These are phyloP conservation scores for Eucommia ulmoides DNA, from an alignment of 257 asterid species.

Conservation along the genomic window DNA sequence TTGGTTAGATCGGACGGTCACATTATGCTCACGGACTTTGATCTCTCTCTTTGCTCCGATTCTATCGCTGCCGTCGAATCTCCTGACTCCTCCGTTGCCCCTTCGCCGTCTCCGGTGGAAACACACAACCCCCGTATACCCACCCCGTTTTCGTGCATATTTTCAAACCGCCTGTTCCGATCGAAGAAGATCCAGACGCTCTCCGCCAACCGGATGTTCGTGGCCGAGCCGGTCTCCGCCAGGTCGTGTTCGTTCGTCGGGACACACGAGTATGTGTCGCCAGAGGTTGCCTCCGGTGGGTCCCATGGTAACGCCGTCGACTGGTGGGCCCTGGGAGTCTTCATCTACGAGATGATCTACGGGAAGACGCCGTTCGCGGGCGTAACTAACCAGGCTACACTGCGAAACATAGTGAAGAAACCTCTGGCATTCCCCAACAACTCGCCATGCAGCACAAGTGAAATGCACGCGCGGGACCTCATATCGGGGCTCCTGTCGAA, in stretches of 20 bases:
- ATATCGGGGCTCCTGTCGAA: constrained; percentile 45
- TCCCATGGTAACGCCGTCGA: constrained; percentile 92
- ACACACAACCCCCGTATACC: constrained; percentile 13
- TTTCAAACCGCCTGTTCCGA: constrained; percentile 49
- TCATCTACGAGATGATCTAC: constrained; percentile 75
- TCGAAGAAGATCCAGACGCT: constrained; percentile 52
- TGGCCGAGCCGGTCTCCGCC: constrained; percentile 81
- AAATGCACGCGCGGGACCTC: constrained; percentile 52
- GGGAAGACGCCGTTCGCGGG: constrained; percentile 83
- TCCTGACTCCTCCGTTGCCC: constrained; percentile 25
- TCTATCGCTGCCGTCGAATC: constrained; percentile 74
- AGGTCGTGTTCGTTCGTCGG: constrained; percentile 79
- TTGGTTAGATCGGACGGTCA: constrained; percentile 74
- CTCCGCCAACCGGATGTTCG: constrained; percentile 51
- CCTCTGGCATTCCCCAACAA: constrained; percentile 40
- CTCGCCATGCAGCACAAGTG: constrained; percentile 26
- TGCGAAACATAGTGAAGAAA: constrained; percentile 39
- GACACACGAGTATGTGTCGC: constrained; percentile 93
- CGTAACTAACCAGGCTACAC: constrained; percentile 40
- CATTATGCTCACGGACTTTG: too few relatives aligned
- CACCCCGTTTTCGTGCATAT: constrained; percentile 57
- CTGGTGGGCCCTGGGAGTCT: constrained; percentile 89
- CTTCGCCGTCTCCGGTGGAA: constrained; percentile 17
- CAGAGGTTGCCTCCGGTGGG: constrained; percentile 79
- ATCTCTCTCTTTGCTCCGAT: constrained; percentile 78